Base-by-base conservation (phyloP, 345 rosid genomes). In the Gossypium sturtianum region DNA sequence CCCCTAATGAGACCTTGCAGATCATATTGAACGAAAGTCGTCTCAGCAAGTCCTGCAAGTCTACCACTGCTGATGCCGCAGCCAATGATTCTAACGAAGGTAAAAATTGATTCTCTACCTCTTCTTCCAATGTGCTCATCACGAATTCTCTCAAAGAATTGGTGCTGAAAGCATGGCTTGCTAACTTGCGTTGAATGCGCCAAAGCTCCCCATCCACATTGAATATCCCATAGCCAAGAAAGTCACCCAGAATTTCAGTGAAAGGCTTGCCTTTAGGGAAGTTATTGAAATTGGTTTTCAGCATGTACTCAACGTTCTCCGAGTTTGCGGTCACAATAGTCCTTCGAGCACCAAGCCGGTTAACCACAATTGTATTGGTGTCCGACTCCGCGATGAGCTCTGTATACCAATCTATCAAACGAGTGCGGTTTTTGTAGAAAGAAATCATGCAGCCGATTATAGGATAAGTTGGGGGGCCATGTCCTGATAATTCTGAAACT, bases 201-300 rank as follows among this genome's bases (percentile, higher is more conserved):
- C 98, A 91, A 2, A 80, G 82, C 68, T 86, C 87, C 2, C 85
- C 89, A 23, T 93, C 97, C 3, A 89, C 90, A 62, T 87, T 87
- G 75, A 91, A 91, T 67, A 93, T 87, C 5, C 97, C 94, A 47
- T 68, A 76, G 17, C 98, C 97, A 19, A 93, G 90, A 66, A 91
- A 89, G 72, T 91, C 97, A n/a, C 89, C 91, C 0, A 93, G 90
- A 70, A 89, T 86, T 25, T 91, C 95, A 8, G 97, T 93, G 71
- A 93, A 93, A 61, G 95, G 95, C 84, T 86, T 86, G 58, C 97
- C 98, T 73, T 91, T 93, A 1, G 98, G 98, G 82, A 81, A 93
- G 85, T 93, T 93, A 64, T 73, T 83, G 81, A 93, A 93, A 87
- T 91, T 93, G 44, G 93, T 89, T 73, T 84, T 88, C 71, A 93